phyloP scores from a whole-genome alignment of 1,139 yeast genomes.

The Barnettozyma hawaiiensis region DNA sequence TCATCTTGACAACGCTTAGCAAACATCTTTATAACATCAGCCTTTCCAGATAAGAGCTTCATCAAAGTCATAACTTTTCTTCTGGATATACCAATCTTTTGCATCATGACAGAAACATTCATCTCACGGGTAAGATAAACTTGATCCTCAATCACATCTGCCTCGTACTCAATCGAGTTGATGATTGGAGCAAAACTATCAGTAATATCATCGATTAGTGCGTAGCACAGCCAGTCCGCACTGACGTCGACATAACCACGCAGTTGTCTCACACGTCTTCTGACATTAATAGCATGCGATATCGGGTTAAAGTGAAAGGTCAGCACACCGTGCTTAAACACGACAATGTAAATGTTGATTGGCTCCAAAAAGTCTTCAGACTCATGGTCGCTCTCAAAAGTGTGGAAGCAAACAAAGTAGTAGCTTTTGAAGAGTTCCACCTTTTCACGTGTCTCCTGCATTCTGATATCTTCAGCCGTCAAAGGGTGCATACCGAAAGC shows the following conservation, averaged over 20 bases:
- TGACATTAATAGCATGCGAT: slow-evolving; percentile 76
- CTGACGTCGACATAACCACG: slow-evolving; percentile 83
- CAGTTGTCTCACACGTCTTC: slow-evolving; percentile 87
- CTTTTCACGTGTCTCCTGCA: slow-evolving; percentile 83
- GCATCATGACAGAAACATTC: slow-evolving; percentile 69
- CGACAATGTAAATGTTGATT: slow-evolving; percentile 81
- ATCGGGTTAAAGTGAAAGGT: slow-evolving; percentile 85
- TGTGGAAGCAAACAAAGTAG: slow-evolving; percentile 78
- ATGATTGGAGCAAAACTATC: slow-evolving; percentile 92
- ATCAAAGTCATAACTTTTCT: slow-evolving; percentile 87
- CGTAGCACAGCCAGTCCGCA: slow-evolving; percentile 93
- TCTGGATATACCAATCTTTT: slow-evolving; percentile 82
- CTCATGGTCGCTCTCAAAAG: slow-evolving; percentile 71
- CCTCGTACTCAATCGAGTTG: slow-evolving; percentile 81
- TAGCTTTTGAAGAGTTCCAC: slow-evolving; percentile 71
- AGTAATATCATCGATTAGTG: slow-evolving; percentile 87
- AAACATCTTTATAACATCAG: slow-evolving; percentile 96
- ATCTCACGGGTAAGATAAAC: slow-evolving; percentile 57
- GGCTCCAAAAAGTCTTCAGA: slow-evolving; percentile 83
- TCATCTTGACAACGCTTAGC: slow-evolving; percentile 90
- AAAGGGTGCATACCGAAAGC: slow-evolving; percentile 82
- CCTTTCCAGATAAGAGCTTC: slow-evolving; percentile 88
- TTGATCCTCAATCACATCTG: slow-evolving; percentile 87
- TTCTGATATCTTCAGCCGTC: slow-evolving; percentile 79
- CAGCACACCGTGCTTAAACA: slow-evolving; percentile 75